Evolutionary conservation across 768 basidiomycete species (phyloP).

Genomic region (Hygrocybe coccinea): DNA sequence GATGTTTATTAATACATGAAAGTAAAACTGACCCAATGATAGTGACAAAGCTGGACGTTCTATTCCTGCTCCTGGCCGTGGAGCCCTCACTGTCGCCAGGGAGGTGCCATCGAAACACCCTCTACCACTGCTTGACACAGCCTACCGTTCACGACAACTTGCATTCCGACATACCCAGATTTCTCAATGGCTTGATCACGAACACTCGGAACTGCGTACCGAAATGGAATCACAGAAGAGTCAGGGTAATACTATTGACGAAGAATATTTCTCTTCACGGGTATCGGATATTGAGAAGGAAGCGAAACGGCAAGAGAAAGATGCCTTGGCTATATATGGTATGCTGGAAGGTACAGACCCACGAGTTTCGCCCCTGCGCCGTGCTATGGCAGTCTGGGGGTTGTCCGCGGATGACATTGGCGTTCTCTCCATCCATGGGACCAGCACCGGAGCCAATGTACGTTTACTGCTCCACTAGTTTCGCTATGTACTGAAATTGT

Average conservation of each 20-base stretch:
- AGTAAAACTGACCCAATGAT: constrained; percentile 1
- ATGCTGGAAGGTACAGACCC: constrained; percentile 90
- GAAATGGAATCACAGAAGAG: constrained; percentile 64
- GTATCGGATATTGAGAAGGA: constrained; percentile 85
- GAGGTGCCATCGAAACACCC: constrained; percentile 77
- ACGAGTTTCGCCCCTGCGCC: constrained; percentile 83
- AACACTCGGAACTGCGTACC: constrained; percentile 76
- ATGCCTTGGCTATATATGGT: constrained; percentile 88
- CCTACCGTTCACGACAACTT: constrained; percentile 90
- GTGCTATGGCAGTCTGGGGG: constrained; percentile 96
- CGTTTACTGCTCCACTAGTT: background rate
- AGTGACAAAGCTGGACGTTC: constrained; percentile 99
- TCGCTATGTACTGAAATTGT: constrained; percentile 7
- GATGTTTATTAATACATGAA: background rate
- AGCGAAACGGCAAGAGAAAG: constrained; percentile 86
- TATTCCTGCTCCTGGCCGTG: constrained; percentile 93
- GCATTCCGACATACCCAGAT: constrained; percentile 94
- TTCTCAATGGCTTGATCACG: constrained; percentile 88
- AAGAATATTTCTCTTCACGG: constrained; percentile 70
- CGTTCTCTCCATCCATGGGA: constrained; percentile 84
- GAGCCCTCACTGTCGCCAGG: constrained; percentile 83
- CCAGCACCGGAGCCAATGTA: constrained; percentile 79
- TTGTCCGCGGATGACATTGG: constrained; percentile 90
- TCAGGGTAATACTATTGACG: constrained; percentile 47
- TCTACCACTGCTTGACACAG: constrained; percentile 73